These are phyloP conservation scores for Backusella morwellensis DNA, from an alignment of 192 early-diverging fungal species.

Conservation along the genomic window DNA sequence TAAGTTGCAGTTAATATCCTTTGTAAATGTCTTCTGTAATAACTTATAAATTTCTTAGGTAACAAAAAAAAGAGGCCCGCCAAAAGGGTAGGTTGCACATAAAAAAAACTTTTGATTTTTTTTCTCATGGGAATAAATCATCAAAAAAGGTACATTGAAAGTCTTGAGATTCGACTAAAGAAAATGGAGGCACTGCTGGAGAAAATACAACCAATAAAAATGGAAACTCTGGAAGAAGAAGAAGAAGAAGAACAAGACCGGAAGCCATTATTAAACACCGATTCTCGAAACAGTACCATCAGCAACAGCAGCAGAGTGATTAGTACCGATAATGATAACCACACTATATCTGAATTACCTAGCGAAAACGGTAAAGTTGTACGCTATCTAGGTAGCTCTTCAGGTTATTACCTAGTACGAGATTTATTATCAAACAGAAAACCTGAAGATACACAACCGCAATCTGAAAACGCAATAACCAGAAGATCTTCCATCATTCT, in stretches of 20 bases:
- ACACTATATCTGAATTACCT: not conserved
- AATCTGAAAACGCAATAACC: not conserved
- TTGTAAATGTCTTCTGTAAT: not conserved
- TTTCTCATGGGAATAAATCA: not conserved
- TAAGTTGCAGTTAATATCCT: conserved; percentile 1
- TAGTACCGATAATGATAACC: not conserved
- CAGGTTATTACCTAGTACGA: conserved; percentile 28
- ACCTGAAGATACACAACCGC: not conserved
- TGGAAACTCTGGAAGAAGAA: not conserved
- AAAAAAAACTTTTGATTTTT: conserved; percentile 5
- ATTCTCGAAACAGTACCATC: not conserved
- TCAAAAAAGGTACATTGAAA: conserved; percentile 29
- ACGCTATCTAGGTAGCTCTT: conserved; percentile 30
- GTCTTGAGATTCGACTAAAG: conserved; percentile 22
- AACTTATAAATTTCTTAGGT: conserved; percentile 2
- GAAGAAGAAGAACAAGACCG: not conserved
- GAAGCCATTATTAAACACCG: not conserved
- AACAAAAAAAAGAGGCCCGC: conserved; percentile 30
- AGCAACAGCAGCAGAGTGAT: not conserved
- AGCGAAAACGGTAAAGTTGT: conserved; percentile 16
- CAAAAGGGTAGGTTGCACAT: conserved; percentile 29
- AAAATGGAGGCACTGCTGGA: conserved; percentile 32
- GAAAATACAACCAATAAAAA: conserved; percentile 1
- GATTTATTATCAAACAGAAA: conserved; percentile 13
- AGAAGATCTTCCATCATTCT: not conserved